Evolutionary conservation across 345 rosid genomes (phyloP).

Genomic region (Carallia brachiata): DNA sequence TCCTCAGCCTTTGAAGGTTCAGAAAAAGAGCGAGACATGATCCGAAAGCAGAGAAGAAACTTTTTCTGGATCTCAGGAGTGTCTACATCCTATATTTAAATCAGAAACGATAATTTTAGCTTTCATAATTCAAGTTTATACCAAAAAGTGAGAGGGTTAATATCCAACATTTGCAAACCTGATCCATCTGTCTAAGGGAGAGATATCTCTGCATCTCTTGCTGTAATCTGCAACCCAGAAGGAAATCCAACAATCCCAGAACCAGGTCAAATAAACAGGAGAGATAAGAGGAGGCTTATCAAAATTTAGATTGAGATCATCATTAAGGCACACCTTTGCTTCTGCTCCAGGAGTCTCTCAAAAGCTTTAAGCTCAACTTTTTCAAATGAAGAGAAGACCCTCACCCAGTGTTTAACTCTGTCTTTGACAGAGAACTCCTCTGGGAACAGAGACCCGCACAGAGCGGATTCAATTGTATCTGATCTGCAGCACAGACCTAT

Average conservation of each 20-base stretch:
- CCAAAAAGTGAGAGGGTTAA: constrained; percentile 8
- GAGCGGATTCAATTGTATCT: constrained; percentile 74
- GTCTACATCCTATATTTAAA: constrained; percentile 66
- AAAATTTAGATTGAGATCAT: constrained; percentile 17
- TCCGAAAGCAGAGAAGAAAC: constrained; percentile 62
- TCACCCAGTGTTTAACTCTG: constrained; percentile 71
- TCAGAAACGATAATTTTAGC: constrained; percentile 20
- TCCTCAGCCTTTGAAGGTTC: constrained; percentile 83
- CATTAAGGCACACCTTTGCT: constrained; percentile 64
- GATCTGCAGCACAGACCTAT: constrained; percentile 64
- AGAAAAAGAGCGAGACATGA: constrained; percentile 90
- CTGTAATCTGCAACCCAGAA: constrained; percentile 77
- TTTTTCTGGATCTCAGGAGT: constrained; percentile 84
- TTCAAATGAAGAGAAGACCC: constrained; percentile 74
- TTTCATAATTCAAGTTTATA: constrained; percentile 11
- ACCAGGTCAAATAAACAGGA: constrained; percentile 29
- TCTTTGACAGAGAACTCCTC: constrained; percentile 56
- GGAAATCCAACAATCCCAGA: constrained; percentile 39
- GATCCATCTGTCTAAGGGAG: constrained; percentile 71
- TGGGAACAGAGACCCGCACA: constrained; percentile 69
- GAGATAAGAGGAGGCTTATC: constrained; percentile 15
- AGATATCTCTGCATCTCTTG: constrained; percentile 94
- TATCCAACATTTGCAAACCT: constrained; percentile 49
- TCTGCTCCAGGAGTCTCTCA: constrained; percentile 89
- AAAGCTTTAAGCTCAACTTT: constrained; percentile 85